These are phyloP conservation scores for Dacryopinax primogenitus DNA, from an alignment of 768 basidiomycete species.

Conservation along the genomic window DNA sequence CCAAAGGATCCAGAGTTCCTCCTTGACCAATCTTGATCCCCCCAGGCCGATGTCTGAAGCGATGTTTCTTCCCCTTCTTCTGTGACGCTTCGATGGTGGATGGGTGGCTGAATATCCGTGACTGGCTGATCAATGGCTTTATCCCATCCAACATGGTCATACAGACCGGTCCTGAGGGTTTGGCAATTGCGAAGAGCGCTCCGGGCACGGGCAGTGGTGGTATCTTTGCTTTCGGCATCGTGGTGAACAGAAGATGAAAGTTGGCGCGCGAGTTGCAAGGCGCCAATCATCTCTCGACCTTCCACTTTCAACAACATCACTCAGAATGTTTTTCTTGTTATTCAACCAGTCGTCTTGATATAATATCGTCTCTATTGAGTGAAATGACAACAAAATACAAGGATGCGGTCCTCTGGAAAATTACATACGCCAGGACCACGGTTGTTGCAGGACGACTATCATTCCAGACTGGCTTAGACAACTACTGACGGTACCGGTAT, in stretches of 20 bases:
- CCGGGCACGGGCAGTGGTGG: constrained; percentile 26
- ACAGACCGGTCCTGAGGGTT: constrained; percentile 85
- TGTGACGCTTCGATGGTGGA: neutral
- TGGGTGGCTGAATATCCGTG: constrained; percentile 53
- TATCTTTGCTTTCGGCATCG: constrained; percentile 23
- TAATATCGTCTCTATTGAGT: no score
- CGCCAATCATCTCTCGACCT: no score
- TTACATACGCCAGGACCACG: no score
- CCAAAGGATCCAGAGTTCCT: constrained; percentile 91
- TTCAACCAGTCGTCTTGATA: no score
- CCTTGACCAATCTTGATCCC: constrained; percentile 79
- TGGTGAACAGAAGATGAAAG: neutral
- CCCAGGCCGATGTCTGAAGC: constrained; percentile 20
- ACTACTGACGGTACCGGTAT: no score
- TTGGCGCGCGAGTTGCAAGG: no score
- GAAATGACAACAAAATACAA: no score
- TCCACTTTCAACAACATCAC: no score
- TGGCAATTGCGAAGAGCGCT: constrained; percentile 66
- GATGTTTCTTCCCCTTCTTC: constrained; percentile 3
- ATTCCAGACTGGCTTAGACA: no score
- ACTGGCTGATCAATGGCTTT: constrained; percentile 63
- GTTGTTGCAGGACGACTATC: no score
- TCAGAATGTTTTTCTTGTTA: no score
- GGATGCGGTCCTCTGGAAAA: no score
- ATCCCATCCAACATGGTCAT: constrained; percentile 82